Base-by-base conservation (phyloP, 768 basidiomycete genomes). In the Scleroderma bovista region DNA sequence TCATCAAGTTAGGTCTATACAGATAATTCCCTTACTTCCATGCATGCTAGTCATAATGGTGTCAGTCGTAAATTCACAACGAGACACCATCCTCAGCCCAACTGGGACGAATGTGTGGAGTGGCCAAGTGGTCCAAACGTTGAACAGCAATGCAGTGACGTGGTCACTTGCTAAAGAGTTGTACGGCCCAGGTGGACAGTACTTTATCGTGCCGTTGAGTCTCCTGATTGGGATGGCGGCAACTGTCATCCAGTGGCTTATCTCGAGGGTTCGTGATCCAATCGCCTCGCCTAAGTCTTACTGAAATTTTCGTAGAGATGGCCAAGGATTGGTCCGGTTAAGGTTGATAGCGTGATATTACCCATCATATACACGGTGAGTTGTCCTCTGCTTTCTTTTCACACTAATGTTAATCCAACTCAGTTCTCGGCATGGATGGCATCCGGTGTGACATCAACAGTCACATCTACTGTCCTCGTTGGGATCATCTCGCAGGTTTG, bases 151-250 rank as follows among this genome's bases (percentile, higher is more conserved):
- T 5, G 80, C 81, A 2, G 72, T 83, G 5, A 82, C 82, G 6
- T 84, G 81, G 82, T 80, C 80, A 2, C 69, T 84, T n/a, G 79
- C 81, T 5, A 79, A 78, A 50, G 60, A 80, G 37, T 61, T 84
- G 3, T 84, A 82, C 54, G 74, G 78, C 0, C 69, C 69, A 37
- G 62, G 70, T 32, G 78, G 79, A 0, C 78, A 75, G 10, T 84
- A 84, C 58, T 74, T 78, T 56, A 70, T 79, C 47, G 68, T 84
- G 32, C 81, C 80, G 0, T 64, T 81, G 63, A 68, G 72, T 38
- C 61, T 82, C 47, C 44, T 81, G 17, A 72, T 83, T 50, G 81
- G 81, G 13, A 74, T 78, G 66, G 69, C 71, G 3, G 72, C 74
- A 1, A 80, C 79, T 1, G 60, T 70, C 42, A 53, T 81, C 20